A percentile compares a stretch with the other conserved stretches of the same genome.
phyloP scores from a whole-genome alignment of 495 filamentous ascomycete genomes.

The Talaromyces liani region DNA sequence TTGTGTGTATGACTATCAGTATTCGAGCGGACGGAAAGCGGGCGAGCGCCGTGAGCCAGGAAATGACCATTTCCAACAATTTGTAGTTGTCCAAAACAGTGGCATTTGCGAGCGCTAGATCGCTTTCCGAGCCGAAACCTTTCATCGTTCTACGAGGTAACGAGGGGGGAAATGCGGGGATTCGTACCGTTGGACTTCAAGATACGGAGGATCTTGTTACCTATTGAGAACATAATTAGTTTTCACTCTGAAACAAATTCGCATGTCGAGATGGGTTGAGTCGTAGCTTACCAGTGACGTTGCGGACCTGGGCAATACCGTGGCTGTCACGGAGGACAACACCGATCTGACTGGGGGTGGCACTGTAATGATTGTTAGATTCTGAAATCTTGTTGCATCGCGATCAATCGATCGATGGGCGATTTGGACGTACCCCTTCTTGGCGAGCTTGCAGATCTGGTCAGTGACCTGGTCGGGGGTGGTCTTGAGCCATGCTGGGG shows the following conservation, averaged over 20 bases:
- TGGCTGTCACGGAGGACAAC: constrained; percentile 95
- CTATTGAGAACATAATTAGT: constrained; percentile 38
- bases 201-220: constrained; percentile 99
- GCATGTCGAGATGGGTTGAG: background rate
- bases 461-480: constrained; percentile 87
- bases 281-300: constrained; percentile 76
- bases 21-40: background rate
- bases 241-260: background rate
- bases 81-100: background rate
- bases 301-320: constrained; percentile 93
- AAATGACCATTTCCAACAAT: background rate
- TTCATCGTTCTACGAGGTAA: constrained; percentile 2
- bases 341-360: constrained; percentile 97
- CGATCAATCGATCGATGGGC: background rate
- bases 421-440: constrained; percentile 55
- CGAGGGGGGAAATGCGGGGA: constrained; percentile 10
- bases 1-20: background rate
- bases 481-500: constrained; percentile 89
- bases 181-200: constrained; percentile 87
- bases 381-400: background rate
- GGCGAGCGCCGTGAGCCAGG: background rate
- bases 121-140: background rate
- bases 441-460: constrained; percentile 97
- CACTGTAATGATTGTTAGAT: constrained; percentile 33
- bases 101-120: background rate